phyloP scores from a whole-genome alignment of 2,329 filamentous ascomycete species.

The Dryadomyces quercivorus region DNA sequence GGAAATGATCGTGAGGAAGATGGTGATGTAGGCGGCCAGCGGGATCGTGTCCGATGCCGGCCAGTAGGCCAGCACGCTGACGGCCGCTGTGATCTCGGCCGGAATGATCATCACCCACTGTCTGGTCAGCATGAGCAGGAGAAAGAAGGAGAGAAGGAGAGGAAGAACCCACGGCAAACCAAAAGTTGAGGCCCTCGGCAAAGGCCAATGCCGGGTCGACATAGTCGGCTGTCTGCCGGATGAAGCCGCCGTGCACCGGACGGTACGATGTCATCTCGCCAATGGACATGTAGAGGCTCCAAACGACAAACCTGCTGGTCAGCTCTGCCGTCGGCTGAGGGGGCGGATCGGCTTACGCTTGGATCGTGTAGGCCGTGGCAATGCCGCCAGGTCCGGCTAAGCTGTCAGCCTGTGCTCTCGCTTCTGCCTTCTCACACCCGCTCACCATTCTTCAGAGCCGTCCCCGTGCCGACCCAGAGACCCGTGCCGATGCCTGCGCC shows the following conservation, averaged over 20 bases:
- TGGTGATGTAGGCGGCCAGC: slow-evolving; percentile 2
- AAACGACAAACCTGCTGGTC: slow-evolving; percentile 21
- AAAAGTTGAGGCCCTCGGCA: slow-evolving; percentile 37
- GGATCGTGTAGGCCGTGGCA: slow-evolving; percentile 27
- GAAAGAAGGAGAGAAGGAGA: background rate
- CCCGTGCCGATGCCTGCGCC: slow-evolving; percentile 29
- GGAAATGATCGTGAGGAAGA: background rate
- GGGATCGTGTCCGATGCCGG: background rate
- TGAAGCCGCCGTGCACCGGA: slow-evolving; percentile 38
- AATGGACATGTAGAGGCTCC: slow-evolving; percentile 19
- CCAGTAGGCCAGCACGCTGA: slow-evolving; percentile 6
- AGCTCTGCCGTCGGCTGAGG: background rate
- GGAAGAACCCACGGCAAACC: slow-evolving; percentile 18
- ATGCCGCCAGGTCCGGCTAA: slow-evolving; percentile 1
- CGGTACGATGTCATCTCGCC: slow-evolving; percentile 49
- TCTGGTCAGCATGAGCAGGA: too few relatives aligned
- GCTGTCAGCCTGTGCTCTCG: too few relatives aligned
- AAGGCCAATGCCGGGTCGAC: slow-evolving; percentile 33
- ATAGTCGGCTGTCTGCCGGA: slow-evolving; percentile 31
- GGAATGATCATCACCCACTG: slow-evolving; percentile 28
- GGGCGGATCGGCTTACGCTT: slow-evolving; percentile 24
- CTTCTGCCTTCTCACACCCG: too few relatives aligned
- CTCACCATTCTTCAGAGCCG: slow-evolving; percentile 18
- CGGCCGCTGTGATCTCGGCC: slow-evolving; percentile 3
- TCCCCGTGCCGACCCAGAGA: slow-evolving; percentile 33